Evolutionary conservation across 2,329 filamentous ascomycete species (phyloP).

Genomic region (Hymenoscyphus occultus): DNA sequence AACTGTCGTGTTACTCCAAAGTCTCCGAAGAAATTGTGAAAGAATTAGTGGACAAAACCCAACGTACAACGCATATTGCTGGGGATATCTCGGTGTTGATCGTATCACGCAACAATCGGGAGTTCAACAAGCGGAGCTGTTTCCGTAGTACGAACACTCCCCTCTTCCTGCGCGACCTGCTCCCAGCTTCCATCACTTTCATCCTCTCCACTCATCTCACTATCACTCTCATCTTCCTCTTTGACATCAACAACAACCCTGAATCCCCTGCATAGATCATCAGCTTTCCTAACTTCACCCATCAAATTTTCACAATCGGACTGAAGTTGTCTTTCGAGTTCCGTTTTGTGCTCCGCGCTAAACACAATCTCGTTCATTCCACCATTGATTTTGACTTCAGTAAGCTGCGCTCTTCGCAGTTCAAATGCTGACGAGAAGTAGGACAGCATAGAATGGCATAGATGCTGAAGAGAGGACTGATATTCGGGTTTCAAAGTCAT

Average conservation of each 20-base stretch:
- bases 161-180: not conserved
- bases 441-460: not conserved
- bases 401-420: not conserved
- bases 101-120: not conserved
- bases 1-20: not conserved
- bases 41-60: not conserved
- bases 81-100: not conserved
- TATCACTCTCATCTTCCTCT: slow-evolving; percentile 2
- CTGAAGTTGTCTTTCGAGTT: not conserved
- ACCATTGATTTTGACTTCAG: not conserved
- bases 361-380: slow-evolving; percentile 6
- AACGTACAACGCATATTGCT: not conserved
- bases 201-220: not conserved
- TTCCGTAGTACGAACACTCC: not conserved
- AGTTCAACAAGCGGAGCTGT: not conserved
- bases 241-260: slow-evolving; percentile 10
- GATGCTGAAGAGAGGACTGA: not conserved
- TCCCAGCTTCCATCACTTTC: not conserved
- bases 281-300: not conserved
- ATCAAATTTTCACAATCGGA: not conserved
- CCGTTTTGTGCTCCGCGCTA: not conserved
- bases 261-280: slow-evolving; percentile 7
- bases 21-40: not conserved
- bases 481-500: slow-evolving; percentile 6
- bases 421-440: slow-evolving; percentile 8